Evolutionary conservation across 495 filamentous ascomycete genomes (phyloP), one percentile per base, ranked within the genome.

Genomic region (Ramalina intermedia): DNA sequence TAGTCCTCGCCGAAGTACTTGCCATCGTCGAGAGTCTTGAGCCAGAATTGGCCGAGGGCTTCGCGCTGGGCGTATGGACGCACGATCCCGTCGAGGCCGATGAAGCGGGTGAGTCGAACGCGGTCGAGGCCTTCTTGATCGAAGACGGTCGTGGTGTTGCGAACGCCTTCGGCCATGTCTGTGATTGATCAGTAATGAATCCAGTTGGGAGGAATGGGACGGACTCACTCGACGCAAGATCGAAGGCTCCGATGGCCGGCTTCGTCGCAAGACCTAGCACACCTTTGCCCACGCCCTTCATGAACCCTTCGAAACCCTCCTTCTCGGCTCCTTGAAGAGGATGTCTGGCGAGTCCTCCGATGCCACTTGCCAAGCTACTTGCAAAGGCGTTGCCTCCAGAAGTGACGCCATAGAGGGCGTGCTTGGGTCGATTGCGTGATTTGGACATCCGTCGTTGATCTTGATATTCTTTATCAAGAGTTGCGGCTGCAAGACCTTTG

Each of bases 111-210:
- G 21, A 95, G 71, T 27, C 91, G 84, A 16, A 96, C 88, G 47
- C 93, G 85, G 55, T 98, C 91, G 6, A 98, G 80, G 37, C 91
- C 91, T 43, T 93, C 82, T 35, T 82, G 80, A 57, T 98, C 91
- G 61, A 98, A 98, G 35, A 98, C 90, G 0, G 93, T 98, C 6
- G 91, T 98, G 7, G 91, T 98, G 66, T 98, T 98, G 56, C 90
- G 87, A 37, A 98, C 89, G 49, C 91, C 91, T 68, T 98, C 91
- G 17, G 85, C 86, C 53, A 98, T 78, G 63, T 94, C 70, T 75
- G 45, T 24, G 12, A 24, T 9, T 20, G 21, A 53, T 70, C 52
- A 68, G 60, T 49, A 52, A 39, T 42, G 18, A 16, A 9, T 4
- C 26, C 7, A 2, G 27, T 20, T 21, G 7, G 21, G 33, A 17